These are phyloP conservation scores for Candida easanensis DNA, from an alignment of 805 yeast genomes.

Conservation along the genomic window DNA sequence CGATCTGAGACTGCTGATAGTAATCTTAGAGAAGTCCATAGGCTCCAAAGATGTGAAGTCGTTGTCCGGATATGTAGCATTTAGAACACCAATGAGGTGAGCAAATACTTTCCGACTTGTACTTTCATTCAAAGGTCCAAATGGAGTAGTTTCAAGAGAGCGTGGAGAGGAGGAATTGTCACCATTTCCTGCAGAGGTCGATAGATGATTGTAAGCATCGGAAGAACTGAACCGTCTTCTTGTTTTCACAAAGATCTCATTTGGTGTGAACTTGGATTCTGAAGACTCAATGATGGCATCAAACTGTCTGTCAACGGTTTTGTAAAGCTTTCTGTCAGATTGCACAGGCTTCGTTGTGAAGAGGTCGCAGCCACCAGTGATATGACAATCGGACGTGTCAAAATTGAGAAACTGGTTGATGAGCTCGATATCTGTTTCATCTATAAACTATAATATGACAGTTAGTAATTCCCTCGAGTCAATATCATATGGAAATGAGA, in stretches of 20 bases:
- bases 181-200: slow-evolving; percentile 13
- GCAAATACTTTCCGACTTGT: slow-evolving; percentile 89
- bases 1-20: slow-evolving; percentile 48
- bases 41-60: slow-evolving; percentile 90
- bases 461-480: slow-evolving; percentile 2
- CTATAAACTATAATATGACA: slow-evolving; percentile 63
- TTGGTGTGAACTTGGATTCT: slow-evolving; percentile 20
- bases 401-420: slow-evolving; percentile 84
- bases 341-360: slow-evolving; percentile 94
- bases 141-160: slow-evolving; percentile 50
- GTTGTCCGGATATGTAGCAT: slow-evolving; percentile 93
- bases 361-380: slow-evolving; percentile 87
- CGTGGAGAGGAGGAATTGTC: slow-evolving; percentile 14
- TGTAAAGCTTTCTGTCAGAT: slow-evolving; percentile 83
- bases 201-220: slow-evolving; percentile 10
- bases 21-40: slow-evolving; percentile 55
- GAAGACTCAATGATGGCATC: slow-evolving; percentile 42
- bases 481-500: neutral
- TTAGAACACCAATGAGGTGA: slow-evolving; percentile 82
- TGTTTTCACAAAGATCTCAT: slow-evolving; percentile 37
- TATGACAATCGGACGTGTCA: slow-evolving; percentile 69
- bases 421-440: slow-evolving; percentile 87
- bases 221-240: slow-evolving; percentile 36
- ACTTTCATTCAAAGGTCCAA: slow-evolving; percentile 87
- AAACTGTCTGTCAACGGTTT: slow-evolving; percentile 80